These are phyloP conservation scores for Pseudocercospora pini-densiflorae DNA, from an alignment of 2,329 filamentous ascomycete genomes.

Conservation along the genomic window DNA sequence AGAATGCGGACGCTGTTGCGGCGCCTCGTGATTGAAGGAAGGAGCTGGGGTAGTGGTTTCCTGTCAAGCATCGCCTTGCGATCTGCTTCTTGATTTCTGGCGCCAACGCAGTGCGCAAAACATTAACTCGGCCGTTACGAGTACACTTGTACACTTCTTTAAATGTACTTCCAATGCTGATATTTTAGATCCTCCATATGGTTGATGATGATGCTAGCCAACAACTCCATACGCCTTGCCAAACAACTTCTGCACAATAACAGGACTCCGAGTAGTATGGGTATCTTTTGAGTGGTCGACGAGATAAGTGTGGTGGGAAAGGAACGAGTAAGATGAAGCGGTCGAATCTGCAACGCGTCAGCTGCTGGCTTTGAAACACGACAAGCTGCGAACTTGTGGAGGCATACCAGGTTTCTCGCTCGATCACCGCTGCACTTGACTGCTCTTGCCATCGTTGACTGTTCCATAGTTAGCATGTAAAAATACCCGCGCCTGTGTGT, in stretches of 20 bases:
- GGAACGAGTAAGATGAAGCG: neutral
- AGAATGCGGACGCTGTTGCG: neutral
- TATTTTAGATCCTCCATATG: neutral
- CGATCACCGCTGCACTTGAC: slow-evolving; percentile 1
- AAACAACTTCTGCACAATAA: slow-evolving; percentile 11
- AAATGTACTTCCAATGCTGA: slow-evolving; percentile 2
- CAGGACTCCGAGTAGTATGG: slow-evolving; percentile 1
- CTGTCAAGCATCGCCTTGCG: slow-evolving; percentile 1
- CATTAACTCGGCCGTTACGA: slow-evolving; percentile 7
- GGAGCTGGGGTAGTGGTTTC: neutral
- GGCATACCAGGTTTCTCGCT: neutral
- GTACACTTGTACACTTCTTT: neutral
- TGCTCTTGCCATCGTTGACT: slow-evolving; percentile 13
- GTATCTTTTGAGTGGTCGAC: slow-evolving; percentile 7
- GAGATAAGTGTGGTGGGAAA: neutral
- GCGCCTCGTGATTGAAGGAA: neutral
- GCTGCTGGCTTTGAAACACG: slow-evolving; percentile 7
- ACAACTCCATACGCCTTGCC: slow-evolving; percentile 5
- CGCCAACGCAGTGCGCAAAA: neutral
- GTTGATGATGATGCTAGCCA: neutral
- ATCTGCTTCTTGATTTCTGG: neutral
- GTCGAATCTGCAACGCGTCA: slow-evolving; percentile 7
- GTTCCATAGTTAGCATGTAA: neutral
- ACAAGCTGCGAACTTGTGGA: slow-evolving; percentile 2
- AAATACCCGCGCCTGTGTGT: neutral